Evolutionary conservation across 805 yeast species (phyloP), one percentile per base, ranked within the genome.

Genomic region (Ogataea ganodermae): DNA sequence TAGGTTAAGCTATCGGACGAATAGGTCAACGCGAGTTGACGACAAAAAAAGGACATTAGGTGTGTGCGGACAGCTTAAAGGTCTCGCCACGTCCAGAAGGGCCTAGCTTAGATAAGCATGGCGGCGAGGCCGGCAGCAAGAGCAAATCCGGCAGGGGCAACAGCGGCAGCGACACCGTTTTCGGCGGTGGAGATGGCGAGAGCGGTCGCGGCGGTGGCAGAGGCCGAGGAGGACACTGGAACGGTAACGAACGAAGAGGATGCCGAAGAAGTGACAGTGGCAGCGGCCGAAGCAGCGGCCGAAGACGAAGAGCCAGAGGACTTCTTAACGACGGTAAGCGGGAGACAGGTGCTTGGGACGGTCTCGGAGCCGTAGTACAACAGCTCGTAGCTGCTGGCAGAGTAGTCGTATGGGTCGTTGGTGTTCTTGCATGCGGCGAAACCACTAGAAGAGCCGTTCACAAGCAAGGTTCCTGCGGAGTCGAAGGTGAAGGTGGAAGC

Each of bases 371-470:
- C 33, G 50, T 57, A 63, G 52, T 60, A 62, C 49, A 56, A 59
- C 46, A 66, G 62, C 42, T 60, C 57, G 47, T 54, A 69, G 35
- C 48, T 8, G 23, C 51, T 10, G 22, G 54, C 21, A 22, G 75
- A 69, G 63, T 65, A 67, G 10, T 47, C 36, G 67, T 73, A 73
- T 13, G 76, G 75, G 56, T 75, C 79, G 36, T 57, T 57, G 43
- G 69, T 63, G 65, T 72, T 68, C 65, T 64, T 68, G 52, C 68
- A 67, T 42, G 72, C 76, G 52, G 55, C 66, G 60, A 72, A 70
- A 16, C 64, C 62, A 24, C 45, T 43, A 24, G 65, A 40, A 20
- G 68, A 51, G 37, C 68, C 67, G 40, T 60, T 54, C 42, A 63
- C 61, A 26, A 52, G 45, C 32, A 71, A 58, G 27, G 49, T 44